phyloP scores from a whole-genome alignment of 2,329 filamentous ascomycete genomes.

The Colletotrichum aenigma region DNA sequence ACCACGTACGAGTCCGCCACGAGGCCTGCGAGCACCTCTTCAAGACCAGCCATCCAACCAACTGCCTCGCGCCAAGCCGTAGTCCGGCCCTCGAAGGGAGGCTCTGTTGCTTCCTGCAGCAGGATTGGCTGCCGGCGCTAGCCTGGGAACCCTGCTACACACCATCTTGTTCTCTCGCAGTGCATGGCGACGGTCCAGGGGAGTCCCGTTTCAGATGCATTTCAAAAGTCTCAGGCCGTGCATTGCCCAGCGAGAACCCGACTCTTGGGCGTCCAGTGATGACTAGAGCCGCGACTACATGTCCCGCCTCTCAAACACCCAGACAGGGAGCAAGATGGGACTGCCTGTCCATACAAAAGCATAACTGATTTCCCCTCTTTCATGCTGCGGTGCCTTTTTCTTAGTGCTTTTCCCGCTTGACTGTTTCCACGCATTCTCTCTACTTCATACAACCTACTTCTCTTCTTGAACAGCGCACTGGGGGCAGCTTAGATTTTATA shows the following conservation, averaged over 20 bases:
- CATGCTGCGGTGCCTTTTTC: constrained; percentile 17
- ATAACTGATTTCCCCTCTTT: constrained; percentile 17
- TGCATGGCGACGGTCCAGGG: constrained; percentile 30
- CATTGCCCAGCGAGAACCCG: constrained; percentile 10
- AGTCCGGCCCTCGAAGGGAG: neutral
- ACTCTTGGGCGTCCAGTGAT: constrained; percentile 12
- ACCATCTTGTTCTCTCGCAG: constrained; percentile 16
- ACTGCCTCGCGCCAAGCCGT: constrained; percentile 2
- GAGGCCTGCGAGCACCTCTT: neutral
- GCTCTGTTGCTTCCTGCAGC: neutral
- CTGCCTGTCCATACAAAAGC: constrained; percentile 17
- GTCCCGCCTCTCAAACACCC: constrained; percentile 18
- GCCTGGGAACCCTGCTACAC: constrained; percentile 10
- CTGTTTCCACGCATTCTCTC: neutral
- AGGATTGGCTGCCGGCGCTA: constrained; percentile 21
- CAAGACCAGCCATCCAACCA: neutral
- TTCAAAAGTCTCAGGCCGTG: constrained; percentile 31
- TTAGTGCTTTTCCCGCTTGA: constrained; percentile 7
- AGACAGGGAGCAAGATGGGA: constrained; percentile 13
- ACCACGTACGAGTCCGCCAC: neutral
- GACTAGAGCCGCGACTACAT: constrained; percentile 13
- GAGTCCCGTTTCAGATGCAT: constrained; percentile 39
- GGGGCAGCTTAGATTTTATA: constrained; percentile 14
- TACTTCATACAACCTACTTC: neutral
- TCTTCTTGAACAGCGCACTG: constrained; percentile 20